Percentiles rank a stretch among this genome's conserved stretches.
phyloP scores from a whole-genome alignment of 352 stramenopile genomes.

The Globisporangium cystogenes region DNA sequence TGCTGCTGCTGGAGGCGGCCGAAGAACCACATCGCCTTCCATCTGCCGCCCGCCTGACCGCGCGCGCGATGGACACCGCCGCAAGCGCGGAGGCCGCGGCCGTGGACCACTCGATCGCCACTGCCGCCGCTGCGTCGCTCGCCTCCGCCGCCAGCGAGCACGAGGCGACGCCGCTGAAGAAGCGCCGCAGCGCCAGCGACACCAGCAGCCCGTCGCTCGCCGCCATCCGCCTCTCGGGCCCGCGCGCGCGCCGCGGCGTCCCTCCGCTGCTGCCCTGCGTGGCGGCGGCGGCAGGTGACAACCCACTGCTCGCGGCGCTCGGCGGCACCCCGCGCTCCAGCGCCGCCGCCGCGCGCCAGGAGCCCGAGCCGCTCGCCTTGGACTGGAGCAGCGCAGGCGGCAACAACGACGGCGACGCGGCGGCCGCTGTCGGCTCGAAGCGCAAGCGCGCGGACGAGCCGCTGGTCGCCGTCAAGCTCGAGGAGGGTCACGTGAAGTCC shows the following conservation, averaged over 20 bases:
- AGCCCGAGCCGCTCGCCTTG: constrained; percentile 43
- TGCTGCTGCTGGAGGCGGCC: too few species aligned
- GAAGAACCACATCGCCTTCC: too few species aligned
- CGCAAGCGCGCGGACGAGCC: constrained; percentile 13
- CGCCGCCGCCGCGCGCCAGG: constrained; percentile 15
- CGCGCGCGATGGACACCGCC: not conserved
- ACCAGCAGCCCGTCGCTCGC: not conserved
- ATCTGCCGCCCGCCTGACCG: too few species aligned
- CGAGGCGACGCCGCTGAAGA: not conserved
- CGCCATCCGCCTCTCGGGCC: not conserved
- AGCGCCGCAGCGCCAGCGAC: not conserved
- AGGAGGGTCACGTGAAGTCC: too few species aligned
- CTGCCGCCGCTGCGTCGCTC: too few species aligned
- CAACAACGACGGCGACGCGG: constrained; percentile 3
- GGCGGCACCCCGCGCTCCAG: constrained; percentile 46
- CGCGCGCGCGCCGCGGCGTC: constrained; percentile 10
- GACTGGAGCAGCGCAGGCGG: constrained; percentile 9
- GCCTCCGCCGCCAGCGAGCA: not conserved
- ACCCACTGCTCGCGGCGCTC: constrained; percentile 55
- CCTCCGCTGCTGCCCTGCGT: constrained; percentile 21
- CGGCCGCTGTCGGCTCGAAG: constrained; percentile 6
- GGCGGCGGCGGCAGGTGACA: constrained; percentile 31
- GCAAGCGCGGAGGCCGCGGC: not conserved
- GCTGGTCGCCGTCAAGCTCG: not conserved
- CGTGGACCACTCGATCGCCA: constrained; percentile 17